phyloP scores from a whole-genome alignment of 1,284 basidiomycete genomes.

The Fomitopsis palustris region DNA sequence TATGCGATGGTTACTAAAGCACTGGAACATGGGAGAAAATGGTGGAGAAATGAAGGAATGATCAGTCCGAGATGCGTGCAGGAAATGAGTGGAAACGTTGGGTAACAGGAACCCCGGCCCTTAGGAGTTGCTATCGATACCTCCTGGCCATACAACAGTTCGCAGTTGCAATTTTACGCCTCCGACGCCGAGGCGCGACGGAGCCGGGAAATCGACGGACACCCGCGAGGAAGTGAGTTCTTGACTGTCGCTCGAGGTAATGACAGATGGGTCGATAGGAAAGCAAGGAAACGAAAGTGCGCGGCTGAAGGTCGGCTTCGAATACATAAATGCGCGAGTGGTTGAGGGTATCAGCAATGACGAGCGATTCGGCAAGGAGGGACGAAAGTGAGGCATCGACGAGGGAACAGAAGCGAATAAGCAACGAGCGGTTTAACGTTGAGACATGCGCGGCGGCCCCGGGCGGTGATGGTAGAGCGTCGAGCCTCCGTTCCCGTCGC shows the following conservation, averaged over 20 bases:
- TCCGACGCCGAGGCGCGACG: background rate
- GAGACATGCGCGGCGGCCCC: conserved; percentile 15
- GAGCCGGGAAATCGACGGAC: background rate
- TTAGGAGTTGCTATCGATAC: too few relatives aligned
- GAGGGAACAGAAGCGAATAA: background rate
- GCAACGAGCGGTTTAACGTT: background rate
- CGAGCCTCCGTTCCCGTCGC: conserved; percentile 8
- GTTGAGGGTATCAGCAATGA: background rate
- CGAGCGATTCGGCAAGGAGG: background rate
- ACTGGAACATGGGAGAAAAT: background rate
- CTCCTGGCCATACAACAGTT: too few relatives aligned
- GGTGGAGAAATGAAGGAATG: background rate
- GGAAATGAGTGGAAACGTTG: background rate
- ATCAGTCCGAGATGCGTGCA: background rate
- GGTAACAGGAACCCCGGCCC: background rate
- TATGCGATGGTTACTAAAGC: background rate
- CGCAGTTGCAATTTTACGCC: too few relatives aligned
- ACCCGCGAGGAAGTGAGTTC: too few relatives aligned
- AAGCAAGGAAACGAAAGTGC: background rate
- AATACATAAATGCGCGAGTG: too few relatives aligned
- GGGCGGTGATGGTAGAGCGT: conserved; percentile 18
- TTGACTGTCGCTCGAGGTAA: too few relatives aligned
- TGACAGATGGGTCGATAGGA: too few relatives aligned
- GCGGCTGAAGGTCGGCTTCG: too few relatives aligned
- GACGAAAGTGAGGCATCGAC: background rate